phyloP scores from a whole-genome alignment of 148 eudicot species.

The Dysphania ambrosioides region DNA sequence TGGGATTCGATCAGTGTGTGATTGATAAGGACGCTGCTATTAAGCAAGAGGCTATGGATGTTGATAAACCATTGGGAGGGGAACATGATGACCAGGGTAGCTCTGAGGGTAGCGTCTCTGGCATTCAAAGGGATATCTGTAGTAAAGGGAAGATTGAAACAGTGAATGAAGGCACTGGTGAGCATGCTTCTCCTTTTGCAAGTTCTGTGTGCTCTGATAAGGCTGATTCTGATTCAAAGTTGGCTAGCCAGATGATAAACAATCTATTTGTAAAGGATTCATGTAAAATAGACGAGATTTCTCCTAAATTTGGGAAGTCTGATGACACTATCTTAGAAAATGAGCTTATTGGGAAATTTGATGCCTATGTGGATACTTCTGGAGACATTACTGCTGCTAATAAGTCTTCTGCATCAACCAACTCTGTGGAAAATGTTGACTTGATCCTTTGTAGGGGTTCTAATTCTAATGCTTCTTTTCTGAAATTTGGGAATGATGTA shows the following conservation, averaged over 20 bases:
- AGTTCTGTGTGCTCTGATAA: constrained; percentile 44
- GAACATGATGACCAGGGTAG: constrained; percentile 77
- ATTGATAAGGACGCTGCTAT: constrained; percentile 29
- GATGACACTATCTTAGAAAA: constrained; percentile 39
- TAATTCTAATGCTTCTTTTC: constrained; percentile 47
- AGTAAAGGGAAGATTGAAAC: constrained; percentile 34
- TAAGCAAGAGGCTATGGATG: constrained; percentile 40
- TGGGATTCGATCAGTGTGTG: constrained; percentile 37
- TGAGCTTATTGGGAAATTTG: constrained; percentile 33
- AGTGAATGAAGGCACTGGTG: constrained; percentile 36
- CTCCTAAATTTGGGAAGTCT: constrained; percentile 42
- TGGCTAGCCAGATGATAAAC: constrained; percentile 29
- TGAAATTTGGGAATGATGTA: constrained; percentile 58
- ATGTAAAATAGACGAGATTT: constrained; percentile 37
- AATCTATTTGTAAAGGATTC: constrained; percentile 27
- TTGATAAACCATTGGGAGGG: constrained; percentile 39
- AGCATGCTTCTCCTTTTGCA: constrained; percentile 41
- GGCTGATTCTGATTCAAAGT: constrained; percentile 39
- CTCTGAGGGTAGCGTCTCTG: constrained; percentile 72
- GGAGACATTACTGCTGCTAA: constrained; percentile 39
- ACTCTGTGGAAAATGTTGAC: constrained; percentile 55
- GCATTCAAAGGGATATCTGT: constrained; percentile 28
- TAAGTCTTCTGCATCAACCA: constrained; percentile 33
- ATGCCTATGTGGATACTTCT: constrained; percentile 33
- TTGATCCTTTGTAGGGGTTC: constrained; percentile 49